Evolutionary conservation across 208 protist genomes (phyloP).

Genomic region (Naegleria lovaniensis): DNA sequence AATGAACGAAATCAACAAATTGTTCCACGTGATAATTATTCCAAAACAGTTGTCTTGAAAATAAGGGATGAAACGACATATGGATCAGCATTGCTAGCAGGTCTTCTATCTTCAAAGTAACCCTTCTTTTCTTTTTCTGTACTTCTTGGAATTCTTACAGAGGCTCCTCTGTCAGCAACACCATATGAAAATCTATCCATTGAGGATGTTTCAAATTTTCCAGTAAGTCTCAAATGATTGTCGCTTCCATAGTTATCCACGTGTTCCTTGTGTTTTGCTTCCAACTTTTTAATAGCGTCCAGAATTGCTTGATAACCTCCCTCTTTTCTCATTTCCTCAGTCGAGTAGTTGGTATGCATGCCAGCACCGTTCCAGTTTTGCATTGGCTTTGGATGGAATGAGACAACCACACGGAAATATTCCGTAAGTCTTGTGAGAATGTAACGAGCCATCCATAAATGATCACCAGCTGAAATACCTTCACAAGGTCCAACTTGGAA

Average conservation of each 20-base stretch:
- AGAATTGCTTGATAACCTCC: conserved; percentile 65
- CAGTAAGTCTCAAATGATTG: conserved; percentile 72
- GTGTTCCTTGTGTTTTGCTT: conserved; percentile 62
- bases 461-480: conserved; percentile 81
- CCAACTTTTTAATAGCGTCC: conserved; percentile 62
- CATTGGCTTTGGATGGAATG: conserved; percentile 83
- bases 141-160: conserved; percentile 87
- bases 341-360: conserved; percentile 95
- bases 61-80: conserved; percentile 88
- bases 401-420: conserved; percentile 56
- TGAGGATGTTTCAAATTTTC: conserved; percentile 72
- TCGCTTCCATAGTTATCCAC: conserved; percentile 72
- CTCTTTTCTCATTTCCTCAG: conserved; percentile 68
- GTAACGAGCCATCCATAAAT: conserved; percentile 82
- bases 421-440: conserved; percentile 72
- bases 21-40: background rate
- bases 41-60: conserved; percentile 37
- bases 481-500: conserved; percentile 88
- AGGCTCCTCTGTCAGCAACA: conserved; percentile 73
- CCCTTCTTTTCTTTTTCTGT: conserved; percentile 75
- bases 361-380: conserved; percentile 93
- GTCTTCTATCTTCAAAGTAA: conserved; percentile 94
- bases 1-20: too few relatives aligned
- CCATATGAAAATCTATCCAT: conserved; percentile 60
- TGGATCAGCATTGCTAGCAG: conserved; percentile 88